Evolutionary conservation across 805 yeast species (phyloP).

Genomic region (Komagataella mondaviorum): DNA sequence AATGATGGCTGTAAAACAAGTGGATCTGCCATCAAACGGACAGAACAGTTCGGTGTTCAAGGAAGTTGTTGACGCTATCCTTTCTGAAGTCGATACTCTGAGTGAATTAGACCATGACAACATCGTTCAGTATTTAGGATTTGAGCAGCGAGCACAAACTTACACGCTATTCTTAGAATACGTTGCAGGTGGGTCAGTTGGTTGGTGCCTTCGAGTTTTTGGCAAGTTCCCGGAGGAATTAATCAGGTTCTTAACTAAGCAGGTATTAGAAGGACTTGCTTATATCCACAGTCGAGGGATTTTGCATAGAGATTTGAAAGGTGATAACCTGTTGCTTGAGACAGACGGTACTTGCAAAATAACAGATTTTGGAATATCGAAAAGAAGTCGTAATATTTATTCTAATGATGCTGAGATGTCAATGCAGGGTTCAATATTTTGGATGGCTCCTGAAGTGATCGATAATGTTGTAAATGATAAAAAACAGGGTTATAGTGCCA

Average conservation of each 20-base stretch:
- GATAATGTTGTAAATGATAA: constrained; percentile 57
- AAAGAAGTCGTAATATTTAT: constrained; percentile 72
- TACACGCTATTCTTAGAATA: constrained; percentile 87
- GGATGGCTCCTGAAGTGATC: constrained; percentile 99
- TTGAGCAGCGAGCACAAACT: constrained; percentile 60
- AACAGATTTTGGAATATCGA: constrained; percentile 93
- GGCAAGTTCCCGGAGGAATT: constrained; percentile 78
- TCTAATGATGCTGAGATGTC: constrained; percentile 91
- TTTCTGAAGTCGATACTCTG: constrained; percentile 85
- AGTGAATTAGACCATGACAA: constrained; percentile 89
- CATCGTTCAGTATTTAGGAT: constrained; percentile 93
- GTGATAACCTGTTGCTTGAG: constrained; percentile 82
- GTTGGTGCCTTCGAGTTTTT: constrained; percentile 65
- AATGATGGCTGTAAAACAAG: constrained; percentile 97
- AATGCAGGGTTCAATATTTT: constrained; percentile 86
- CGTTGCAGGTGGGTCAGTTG: constrained; percentile 96
- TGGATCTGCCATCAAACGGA: constrained; percentile 41
- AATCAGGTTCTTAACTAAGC: constrained; percentile 61
- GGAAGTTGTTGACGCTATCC: constrained; percentile 69
- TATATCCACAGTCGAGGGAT: constrained; percentile 82
- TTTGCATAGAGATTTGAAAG: constrained; percentile 86
- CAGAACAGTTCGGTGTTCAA: constrained; percentile 28
- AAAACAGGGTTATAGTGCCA: constrained; percentile 91
- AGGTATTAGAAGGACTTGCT: constrained; percentile 74
- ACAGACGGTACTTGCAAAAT: constrained; percentile 90